These are phyloP conservation scores for Pharus latifolius DNA, from an alignment of 176 grass and related monocot species.

Conservation along the genomic window DNA sequence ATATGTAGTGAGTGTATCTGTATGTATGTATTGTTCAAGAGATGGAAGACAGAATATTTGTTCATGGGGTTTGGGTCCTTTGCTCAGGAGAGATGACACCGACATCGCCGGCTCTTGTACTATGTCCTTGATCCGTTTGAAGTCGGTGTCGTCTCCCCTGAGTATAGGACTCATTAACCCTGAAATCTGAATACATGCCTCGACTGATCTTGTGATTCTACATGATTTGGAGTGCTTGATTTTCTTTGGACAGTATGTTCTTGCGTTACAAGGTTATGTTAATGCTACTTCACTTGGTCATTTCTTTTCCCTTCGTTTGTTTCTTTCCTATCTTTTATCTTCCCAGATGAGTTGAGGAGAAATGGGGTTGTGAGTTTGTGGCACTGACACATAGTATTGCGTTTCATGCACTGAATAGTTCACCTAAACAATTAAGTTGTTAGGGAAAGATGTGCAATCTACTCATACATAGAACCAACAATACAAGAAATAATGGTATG, in stretches of 20 bases:
- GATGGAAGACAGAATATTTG: neutral
- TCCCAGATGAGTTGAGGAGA: neutral
- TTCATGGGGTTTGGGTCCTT: slow-evolving; percentile 16
- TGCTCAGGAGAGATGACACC: slow-evolving; percentile 78
- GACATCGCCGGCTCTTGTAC: neutral
- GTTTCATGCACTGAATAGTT: no score
- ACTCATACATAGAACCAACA: no score
- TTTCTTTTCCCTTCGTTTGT: neutral
- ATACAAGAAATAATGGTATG: no score
- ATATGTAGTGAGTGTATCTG: neutral
- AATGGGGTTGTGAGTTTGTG: neutral
- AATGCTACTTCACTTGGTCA: neutral
- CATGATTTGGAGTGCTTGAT: neutral
- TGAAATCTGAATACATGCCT: neutral
- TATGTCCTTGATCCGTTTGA: neutral
- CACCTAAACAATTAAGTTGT: no score
- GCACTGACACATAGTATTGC: no score
- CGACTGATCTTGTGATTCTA: neutral
- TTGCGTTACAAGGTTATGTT: neutral
- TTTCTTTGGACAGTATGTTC: neutral
- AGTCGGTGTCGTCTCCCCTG: slow-evolving; percentile 42
- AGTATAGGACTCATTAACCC: slow-evolving; percentile 17
- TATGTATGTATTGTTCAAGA: no score
- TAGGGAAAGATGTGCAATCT: no score
- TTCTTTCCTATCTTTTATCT: neutral